Evolutionary conservation across 345 rosid genomes (phyloP), one percentile per base, ranked within the genome.

Genomic region (Citrus inodora): DNA sequence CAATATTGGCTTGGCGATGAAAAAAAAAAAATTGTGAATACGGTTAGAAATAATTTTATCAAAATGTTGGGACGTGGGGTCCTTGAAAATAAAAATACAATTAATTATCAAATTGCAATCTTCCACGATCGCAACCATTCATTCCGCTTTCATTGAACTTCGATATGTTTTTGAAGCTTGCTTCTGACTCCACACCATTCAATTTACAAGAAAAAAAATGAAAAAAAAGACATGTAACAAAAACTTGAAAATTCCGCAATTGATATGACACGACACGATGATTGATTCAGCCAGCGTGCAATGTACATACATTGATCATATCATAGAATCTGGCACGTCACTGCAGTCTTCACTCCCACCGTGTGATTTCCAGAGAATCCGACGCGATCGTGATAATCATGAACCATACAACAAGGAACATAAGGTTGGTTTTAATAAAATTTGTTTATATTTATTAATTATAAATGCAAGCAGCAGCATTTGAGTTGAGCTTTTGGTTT

Each of bases 201-300:
- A 59, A 59, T n/a, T n/a, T 59, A 7, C 27, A n/a, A n/a, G 27
- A 0, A 16, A 16, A 60, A 11, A 35, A 17, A 0, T 0, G 11
- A 37, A 7, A 37, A 6, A 35, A 1, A 67, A 8, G 2, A 8
- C 42, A 1, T 0, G 3, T 10, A 25, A 14, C 62, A 19, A 71
- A 71, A 28, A 33, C 62, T 71, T 71, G 74, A 19, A 51, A 51
- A 51, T 16, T 51, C 40, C 35, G 74, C 74, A 51, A 68, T 42
- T 53, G 58, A 53, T 53, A 53, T 53, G 58, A 53, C 58, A 53
- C 58, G 22, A 17, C 58, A 1, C n/a, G 21, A 53, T 17, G 58
- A 17, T 53, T 17, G 58, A 53, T 46, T 46, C 51, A 13, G 51
- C 51, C 51, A 46, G 51, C 51, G 51, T 46, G 17, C 17, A 3